Base-by-base conservation (phyloP, 2,329 filamentous ascomycete species). In the Epichloe baconii region DNA sequence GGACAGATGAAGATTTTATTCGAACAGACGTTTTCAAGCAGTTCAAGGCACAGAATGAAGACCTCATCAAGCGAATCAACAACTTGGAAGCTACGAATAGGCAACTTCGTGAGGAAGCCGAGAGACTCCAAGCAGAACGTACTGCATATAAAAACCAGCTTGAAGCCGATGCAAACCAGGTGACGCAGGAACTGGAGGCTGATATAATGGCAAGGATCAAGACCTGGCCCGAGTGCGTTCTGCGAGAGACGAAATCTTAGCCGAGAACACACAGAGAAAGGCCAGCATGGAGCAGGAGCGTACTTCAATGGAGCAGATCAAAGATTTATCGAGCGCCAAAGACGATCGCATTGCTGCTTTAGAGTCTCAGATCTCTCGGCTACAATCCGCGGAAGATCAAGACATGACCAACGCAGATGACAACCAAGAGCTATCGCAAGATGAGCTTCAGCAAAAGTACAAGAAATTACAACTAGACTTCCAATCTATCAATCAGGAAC, bases 21-120 rank as follows among this genome's bases (percentile, higher is more conserved):
- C 83, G 88, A 52, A 95, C 89, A 4, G 89, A 96, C 60, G 77
- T 95, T 3, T 98, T 95, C 76, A 97, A 95, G 68, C 82, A 86
- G 55, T 78, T 96, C 62, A 94, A 90, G 68, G 79, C 78, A 23
- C 88, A 96, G 61, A 87, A 94, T 60, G 93, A 97, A 62, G 91
- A 97, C 59, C 79, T 95, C 8, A 88, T 96, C 58, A 91, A 88
- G 66, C 83, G 88, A 38, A 83, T 95, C 61, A 98, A 98, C 65
- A 83, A 91, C 59, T 70, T 97, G 14, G 91, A 97, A 67, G 88
- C 88, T 3, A 86, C 83, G 12, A 96, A 96, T 65, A 83, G 85
- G 53, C 83, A 89, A 57, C 68, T 97, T 34, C 82, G 85, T 37
- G 86, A 95, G 64, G 89, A 95, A 61, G 84, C 86, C 5, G 84